Evolutionary conservation across 768 basidiomycete species (phyloP), one percentile per base, ranked within the genome.

Genomic region (Porpolomopsis calyptriformis): DNA sequence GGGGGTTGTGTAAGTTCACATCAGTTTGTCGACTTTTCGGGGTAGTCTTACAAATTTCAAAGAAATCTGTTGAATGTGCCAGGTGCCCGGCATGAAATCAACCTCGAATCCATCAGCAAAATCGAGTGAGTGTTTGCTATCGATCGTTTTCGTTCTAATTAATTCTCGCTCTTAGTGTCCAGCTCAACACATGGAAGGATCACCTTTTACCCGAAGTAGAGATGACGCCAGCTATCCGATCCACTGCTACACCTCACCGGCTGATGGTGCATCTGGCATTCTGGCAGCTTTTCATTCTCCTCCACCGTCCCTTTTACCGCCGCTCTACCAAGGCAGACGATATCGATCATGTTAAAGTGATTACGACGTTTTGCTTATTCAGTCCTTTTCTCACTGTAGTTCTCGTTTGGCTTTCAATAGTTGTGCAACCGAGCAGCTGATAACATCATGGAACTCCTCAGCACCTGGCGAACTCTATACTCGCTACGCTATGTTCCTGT

Each of bases 271-370:
- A 80, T 49, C 61, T 73, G 23, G 64, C 70, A 8, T 77, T 75
- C 55, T 74, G 74, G 68, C 79, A 77, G 73, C 59, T 73, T 14
- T 70, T 73, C 50, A 76, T 82, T 26, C 68, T 82, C 14, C 69
- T 82, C 0, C 76, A 80, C 49, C 68, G 79, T 2, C 78, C 78
- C 0, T 76, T 64, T 64, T 77, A 66, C 58, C 70, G 60, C 50
- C 72, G 63, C 50, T 49, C 66, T 45, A 60, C 61, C 49, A 62
- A 50, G 48, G 62, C 57, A 10, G 69, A 66, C 5, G 67, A 64
- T 49, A 74, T 67, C 47, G 74, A 68, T 52, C 74, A 76, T 54
- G 71, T 75, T 54, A 77, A 77, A 64, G 76, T 73, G 47, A 20
- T 59, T 29, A 19, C 50, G 39, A 55, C 49, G 35, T 56, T 53